These are phyloP conservation scores for Didymella keratinophila DNA, from an alignment of 2,329 filamentous ascomycete genomes.

Conservation along the genomic window DNA sequence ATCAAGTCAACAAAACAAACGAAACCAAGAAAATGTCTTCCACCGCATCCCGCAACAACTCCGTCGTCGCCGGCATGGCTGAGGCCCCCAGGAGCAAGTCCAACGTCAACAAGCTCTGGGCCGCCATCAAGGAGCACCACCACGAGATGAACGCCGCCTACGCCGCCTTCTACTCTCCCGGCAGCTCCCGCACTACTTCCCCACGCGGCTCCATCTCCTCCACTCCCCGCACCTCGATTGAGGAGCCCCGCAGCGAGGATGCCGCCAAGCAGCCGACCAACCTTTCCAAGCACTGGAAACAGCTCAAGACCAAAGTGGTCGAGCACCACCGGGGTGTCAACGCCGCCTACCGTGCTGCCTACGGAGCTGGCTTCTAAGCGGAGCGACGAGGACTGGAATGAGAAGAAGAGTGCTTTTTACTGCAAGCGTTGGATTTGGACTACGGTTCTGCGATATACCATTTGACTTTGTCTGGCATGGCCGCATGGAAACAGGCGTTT, in stretches of 20 bases:
- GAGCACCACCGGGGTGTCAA: slow-evolving; percentile 44
- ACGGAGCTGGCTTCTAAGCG: slow-evolving; percentile 17
- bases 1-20: slow-evolving; percentile 8
- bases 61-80: slow-evolving; percentile 24
- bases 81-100: slow-evolving; percentile 23
- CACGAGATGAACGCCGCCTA: slow-evolving; percentile 42
- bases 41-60: slow-evolving; percentile 31
- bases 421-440: slow-evolving; percentile 23
- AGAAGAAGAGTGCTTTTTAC: slow-evolving; percentile 19
- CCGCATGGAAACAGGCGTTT: slow-evolving; percentile 8
- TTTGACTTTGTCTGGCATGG: slow-evolving; percentile 19
- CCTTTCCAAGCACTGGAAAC: slow-evolving; percentile 36
- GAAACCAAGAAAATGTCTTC: slow-evolving; percentile 19
- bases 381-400: background rate
- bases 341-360: slow-evolving; percentile 30
- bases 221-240: slow-evolving; percentile 26
- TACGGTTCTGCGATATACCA: slow-evolving; percentile 24
- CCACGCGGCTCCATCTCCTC: slow-evolving; percentile 20
- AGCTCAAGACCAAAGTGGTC: slow-evolving; percentile 38
- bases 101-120: slow-evolving; percentile 38
- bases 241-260: slow-evolving; percentile 24
- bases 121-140: slow-evolving; percentile 44
- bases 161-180: slow-evolving; percentile 36
- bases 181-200: slow-evolving; percentile 12
- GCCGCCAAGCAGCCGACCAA: slow-evolving; percentile 25